phyloP scores from a whole-genome alignment of 306 rosid genomes.

The Coriaria nepalensis region DNA sequence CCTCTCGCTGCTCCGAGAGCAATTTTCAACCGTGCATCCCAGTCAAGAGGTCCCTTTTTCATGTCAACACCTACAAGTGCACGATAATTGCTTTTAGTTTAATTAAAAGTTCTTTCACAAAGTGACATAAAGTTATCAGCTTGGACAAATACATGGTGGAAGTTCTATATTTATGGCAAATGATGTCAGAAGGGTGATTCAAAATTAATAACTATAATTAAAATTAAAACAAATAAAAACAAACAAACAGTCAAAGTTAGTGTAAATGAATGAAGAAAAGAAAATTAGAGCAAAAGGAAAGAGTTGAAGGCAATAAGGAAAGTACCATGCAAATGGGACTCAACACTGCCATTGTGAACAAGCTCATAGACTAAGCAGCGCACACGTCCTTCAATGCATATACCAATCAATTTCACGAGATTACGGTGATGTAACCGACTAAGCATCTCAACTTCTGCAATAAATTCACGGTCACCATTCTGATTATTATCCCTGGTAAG shows the following conservation, averaged over 20 bases:
- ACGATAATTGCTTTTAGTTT: background rate
- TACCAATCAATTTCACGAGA: conserved; percentile 88
- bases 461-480: conserved; percentile 77
- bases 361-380: conserved; percentile 92
- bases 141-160: too few species aligned
- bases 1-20: conserved; percentile 99
- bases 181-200: too few species aligned
- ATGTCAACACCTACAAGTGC: conserved; percentile 51
- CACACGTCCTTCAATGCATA: conserved; percentile 66
- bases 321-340: conserved; percentile 93
- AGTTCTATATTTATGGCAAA: too few species aligned
- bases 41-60: conserved; percentile 57
- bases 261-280: background rate
- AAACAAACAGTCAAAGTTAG: too few species aligned
- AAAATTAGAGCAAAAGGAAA: conserved; percentile 8
- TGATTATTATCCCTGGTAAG: conserved; percentile 53
- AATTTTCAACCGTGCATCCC: conserved; percentile 89
- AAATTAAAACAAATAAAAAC: too few species aligned
- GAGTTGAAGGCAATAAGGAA: conserved; percentile 8
- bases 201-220: too few species aligned
- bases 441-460: conserved; percentile 83
- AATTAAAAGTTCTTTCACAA: background rate
- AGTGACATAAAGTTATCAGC: too few species aligned
- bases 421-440: conserved; percentile 95
- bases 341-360: conserved; percentile 86